Evolutionary conservation across 192 early-diverging fungal genomes (phyloP), one percentile per base, ranked within the genome.

Genomic region (Umbelopsis sp.): DNA sequence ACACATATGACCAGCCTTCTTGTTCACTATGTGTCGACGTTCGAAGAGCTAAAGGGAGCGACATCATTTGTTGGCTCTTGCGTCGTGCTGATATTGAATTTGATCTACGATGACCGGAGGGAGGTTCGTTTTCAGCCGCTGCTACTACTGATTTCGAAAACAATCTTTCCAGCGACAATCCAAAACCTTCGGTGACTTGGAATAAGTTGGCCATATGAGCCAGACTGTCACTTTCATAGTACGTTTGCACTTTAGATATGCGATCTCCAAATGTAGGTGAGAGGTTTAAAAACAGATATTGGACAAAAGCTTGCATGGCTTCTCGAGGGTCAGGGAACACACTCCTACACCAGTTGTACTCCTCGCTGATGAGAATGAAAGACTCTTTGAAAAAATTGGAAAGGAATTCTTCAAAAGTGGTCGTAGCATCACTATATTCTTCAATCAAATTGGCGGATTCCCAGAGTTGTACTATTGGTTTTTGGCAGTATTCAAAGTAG

Each of bases 331-430:
- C 80, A 2, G 83, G 79, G 67, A 91, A 89, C 31, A 91, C 76
- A 29, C 79, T 84, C 4, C 82, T 77, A 41, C 81, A 82, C 87
- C 88, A 89, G 3, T 81, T 72, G 66, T 85, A 81, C 59, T 91
- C 89, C 52, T 90, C 85, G 41, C 78, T 84, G 8, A 90, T 41
- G 50, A 85, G 65, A 22, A 74, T 69, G 50, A 84, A 80, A 5
- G 80, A 77, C 74, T 86, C 84, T 17, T 85, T 84, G 69, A 83
- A 86, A 69, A 91, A 91, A 9, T 68, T 67, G 16, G 77, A 73
- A 9, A 89, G 70, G 44, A 79, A 75, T 21, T 56, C 65, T 26
- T 73, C 65, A 3, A 73, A 32, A 31, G 26, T 34, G 6, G 17
- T 31, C 29, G 2, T 62, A 17, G 56, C 17, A n/a, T n/a, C 34